Base-by-base conservation (phyloP, 257 asterid genomes). In the Verbena officinalis region DNA sequence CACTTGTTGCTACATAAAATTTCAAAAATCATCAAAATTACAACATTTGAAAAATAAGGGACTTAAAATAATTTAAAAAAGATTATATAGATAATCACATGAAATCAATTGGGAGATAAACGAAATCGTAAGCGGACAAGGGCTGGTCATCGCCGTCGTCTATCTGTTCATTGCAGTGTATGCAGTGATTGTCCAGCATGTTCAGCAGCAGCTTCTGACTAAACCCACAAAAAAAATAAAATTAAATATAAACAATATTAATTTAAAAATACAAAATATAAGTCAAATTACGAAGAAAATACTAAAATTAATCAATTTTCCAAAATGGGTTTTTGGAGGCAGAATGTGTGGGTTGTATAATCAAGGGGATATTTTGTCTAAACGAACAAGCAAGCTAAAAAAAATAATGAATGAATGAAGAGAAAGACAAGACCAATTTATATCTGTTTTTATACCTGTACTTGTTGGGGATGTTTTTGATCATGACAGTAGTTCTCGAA, bases 171-270 rank as follows among this genome's bases (percentile, higher is more conserved):
- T 90, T 94, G 82, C 96, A 86, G 92, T 83, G 90, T 31, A 90
- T 83, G 68, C 99, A 94, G 95, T 90, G 99, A 82, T 83, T 90
- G 86, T 94, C 99, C 81, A 94, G 84, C 99, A 90, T 84, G 91
- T 90, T 94, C 80, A 94, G 85, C 72, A 94, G 62, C 63, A 94
- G 81, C 87, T 90, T 88, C 90, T 90, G 99, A 75, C 99, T 94
- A 85, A 68, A 76, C 63, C 74, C 8, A 48, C 34, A 16, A 14
- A 39, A 62, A 57, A 65, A 43, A 70, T 61, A 65, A 56, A 68
- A 34, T 8, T 9, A 62, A 42, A 68, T 39, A 43, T 52, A 45
- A 42, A 31, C 0, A 11, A n/a, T 44, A n/a, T 17, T 52, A 24
- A 17, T 14, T 24, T 46, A 14, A 59, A 17, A 20, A 49, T 36